Base-by-base conservation (phyloP, 768 basidiomycete genomes). In the Clitopilus hobsonii region DNA sequence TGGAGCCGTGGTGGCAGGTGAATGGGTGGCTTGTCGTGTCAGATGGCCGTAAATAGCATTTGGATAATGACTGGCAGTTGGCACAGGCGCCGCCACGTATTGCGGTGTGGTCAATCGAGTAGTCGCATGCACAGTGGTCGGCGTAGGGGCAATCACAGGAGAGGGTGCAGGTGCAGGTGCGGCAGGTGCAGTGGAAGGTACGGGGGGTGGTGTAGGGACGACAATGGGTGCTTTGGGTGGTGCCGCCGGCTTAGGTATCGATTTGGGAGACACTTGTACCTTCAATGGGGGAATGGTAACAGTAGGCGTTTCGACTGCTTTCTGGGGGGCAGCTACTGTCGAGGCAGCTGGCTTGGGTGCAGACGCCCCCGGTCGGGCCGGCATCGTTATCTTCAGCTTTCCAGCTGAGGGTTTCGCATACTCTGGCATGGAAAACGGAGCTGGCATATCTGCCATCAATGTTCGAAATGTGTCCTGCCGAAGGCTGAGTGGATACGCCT, bases 381-480 rank as follows among this genome's bases (percentile, higher is more conserved):
- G 81, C 38, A 86, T 77, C 61, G 82, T 89, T 36, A 92, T 78
- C 67, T 83, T 91, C 54, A 93, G 87, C 71, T 86, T 93, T 14
- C 78, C 77, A 38, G 69, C 61, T 5, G 82, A 72, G 3, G 78
- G 69, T 58, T 81, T 80, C 24, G 80, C 58, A 60, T 91, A 89
- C 56, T 84, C 79, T 11, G 84, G 72, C 47, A 91, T 75, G n/a
- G 83, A 58, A 63, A 79, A 79, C 1, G 85, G 86, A 1, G 81
- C 60, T 1, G 91, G 90, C 16, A 93, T 74, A 65, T 91, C 90
- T 6, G 89, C 76, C 86, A 92, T 86, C 14, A 92, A 69, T 59
- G 82, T 77, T 23, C 83, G 82, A 66, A 92, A 92, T 61, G 82
- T 73, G 52, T 89, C 84, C 91, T 93, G n/a, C n/a, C n/a, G n/a